Evolutionary conservation across 164 flowering plant species (phyloP), one percentile per base, ranked within the genome.

Genomic region (Liriodendron chinense): DNA sequence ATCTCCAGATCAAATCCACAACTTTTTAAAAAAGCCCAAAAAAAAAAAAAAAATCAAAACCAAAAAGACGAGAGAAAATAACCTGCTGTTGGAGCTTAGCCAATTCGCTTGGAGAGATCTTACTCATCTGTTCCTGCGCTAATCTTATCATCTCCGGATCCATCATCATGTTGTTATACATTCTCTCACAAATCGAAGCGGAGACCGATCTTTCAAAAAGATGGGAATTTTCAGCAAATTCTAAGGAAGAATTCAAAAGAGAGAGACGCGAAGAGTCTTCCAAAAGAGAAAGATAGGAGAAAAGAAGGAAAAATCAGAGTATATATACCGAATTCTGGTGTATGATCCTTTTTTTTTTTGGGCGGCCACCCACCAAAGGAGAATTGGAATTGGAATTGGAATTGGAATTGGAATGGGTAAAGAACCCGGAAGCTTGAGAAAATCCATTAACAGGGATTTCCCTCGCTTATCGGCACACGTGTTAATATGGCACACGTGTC

Each of bases 121-220:
- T 91, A 81, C 92, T 92, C 94, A 96, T 90, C 89, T 94, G 97
- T 78, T 94, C 97, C 77, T 94, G 98, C 70, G 97, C 98, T 7
- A 96, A 73, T 61, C 83, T 87, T 25, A 96, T 84, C 85, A 96
- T 70, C 81, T 93, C 98, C 1, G 99, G 99, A 90, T 96, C 97
- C 97, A 96, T 92, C 98, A 89, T 91, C 25, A 74, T 65, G 25
- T 84, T 87, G 74, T 82, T 85, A 64, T 77, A 82, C 93, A 88
- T 90, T 76, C 48, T 67, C 12, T 8, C 47, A 28, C 59, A 16
- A 16, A 53, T 53, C 59, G 3, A 53, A 53, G 18, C 16, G 2
- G 20, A 53, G 59, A 53, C 18, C 59, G 59, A 16, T 53, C 59
- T 16, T 12, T 16, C 16, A 53, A 12, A 12, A 53, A 16, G 59